Conservation (phyloP, 139 green algal species). For the Pseudopediastrum boryanum region DNA sequence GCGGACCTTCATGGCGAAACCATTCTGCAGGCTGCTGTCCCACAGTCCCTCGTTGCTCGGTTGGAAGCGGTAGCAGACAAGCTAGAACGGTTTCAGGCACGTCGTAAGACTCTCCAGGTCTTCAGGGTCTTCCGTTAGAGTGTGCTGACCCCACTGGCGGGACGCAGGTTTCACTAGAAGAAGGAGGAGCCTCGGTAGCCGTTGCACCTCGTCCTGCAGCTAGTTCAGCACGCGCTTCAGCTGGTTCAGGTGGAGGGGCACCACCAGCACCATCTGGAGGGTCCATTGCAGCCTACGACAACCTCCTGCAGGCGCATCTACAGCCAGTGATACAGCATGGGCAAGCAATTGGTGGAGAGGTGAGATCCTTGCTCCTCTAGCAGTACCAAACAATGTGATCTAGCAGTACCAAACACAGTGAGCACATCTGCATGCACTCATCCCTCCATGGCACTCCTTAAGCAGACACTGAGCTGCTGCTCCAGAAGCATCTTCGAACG, state of each 20-base stretch:
- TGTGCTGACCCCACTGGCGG: background rate
- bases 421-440: too few relatives aligned
- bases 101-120: background rate
- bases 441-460: too few relatives aligned
- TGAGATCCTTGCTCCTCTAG: background rate
- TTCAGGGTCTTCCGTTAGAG: background rate
- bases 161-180: background rate
- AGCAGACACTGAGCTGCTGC: too few relatives aligned
- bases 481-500: too few relatives aligned
- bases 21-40: too few relatives aligned
- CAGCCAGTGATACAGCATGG: slow-evolving; percentile 5
- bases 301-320: slow-evolving; percentile 26
- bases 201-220: background rate
- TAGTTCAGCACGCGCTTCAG: background rate
- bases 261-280: background rate
- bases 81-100: slow-evolving; percentile 22
- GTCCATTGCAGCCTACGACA: slow-evolving; percentile 22
- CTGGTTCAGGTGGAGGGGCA: background rate
- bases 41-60: slow-evolving; percentile 5
- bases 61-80: slow-evolving; percentile 27
- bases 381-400: too few relatives aligned
- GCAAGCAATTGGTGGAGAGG: slow-evolving; percentile 13
- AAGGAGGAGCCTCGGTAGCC: background rate
- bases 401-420: too few relatives aligned
- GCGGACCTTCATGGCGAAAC: too few relatives aligned